Percentiles rank a stretch among this genome's conserved stretches.
Evolutionary conservation across 345 rosid genomes (phyloP).

Genomic region (Xanthoceras sorbifolium): DNA sequence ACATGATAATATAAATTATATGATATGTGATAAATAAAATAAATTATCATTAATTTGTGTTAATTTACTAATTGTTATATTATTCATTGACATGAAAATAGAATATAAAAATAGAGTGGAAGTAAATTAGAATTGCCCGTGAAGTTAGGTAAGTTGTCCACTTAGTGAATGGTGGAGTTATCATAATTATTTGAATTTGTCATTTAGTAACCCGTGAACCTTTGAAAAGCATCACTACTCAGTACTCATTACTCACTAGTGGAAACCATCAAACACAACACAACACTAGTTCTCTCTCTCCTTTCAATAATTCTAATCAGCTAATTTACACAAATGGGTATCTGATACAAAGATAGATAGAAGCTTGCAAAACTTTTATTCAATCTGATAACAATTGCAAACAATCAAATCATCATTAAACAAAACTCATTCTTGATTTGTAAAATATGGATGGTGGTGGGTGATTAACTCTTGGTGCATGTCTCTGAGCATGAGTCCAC

Average conservation of each 20-base stretch:
- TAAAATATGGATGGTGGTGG: background rate
- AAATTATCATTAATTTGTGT: no score
- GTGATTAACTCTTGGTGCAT: slow-evolving; percentile 26
- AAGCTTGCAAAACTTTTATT: background rate
- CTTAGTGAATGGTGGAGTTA: background rate
- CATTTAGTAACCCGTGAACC: slow-evolving; percentile 13
- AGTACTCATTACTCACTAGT: background rate
- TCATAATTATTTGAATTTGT: background rate
- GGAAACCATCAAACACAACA: background rate
- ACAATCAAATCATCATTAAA: background rate
- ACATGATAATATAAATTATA: no score
- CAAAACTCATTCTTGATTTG: background rate
- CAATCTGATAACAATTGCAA: background rate
- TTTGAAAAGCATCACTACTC: background rate
- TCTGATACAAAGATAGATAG: background rate
- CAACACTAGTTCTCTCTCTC: background rate
- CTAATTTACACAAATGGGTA: background rate
- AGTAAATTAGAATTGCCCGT: background rate
- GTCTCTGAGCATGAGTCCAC: slow-evolving; percentile 43
- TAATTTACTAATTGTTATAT: no score
- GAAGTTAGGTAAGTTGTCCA: background rate
- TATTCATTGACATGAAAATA: no score
- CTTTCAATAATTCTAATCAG: background rate
- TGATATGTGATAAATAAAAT: no score
- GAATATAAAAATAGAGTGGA: no score